Conservation (phyloP, 257 asterid genomes). For the Asclepias syriaca region DNA sequence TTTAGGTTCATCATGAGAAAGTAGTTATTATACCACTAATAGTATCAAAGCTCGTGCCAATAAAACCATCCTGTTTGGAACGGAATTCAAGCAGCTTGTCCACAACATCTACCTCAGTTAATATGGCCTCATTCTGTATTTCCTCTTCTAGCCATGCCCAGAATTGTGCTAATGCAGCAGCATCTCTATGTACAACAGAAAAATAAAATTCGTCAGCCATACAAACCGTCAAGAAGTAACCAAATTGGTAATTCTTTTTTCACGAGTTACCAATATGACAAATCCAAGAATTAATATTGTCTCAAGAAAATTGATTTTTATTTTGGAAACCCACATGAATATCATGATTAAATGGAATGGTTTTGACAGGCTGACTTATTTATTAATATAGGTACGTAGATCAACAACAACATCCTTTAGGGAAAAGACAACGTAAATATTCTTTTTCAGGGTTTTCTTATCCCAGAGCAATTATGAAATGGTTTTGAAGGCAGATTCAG, state of each 20-base stretch:
- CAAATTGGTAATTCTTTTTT: not conserved
- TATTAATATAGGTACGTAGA: not conserved
- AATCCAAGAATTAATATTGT: not conserved
- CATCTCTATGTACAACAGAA: constrained; percentile 55
- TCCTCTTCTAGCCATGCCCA: constrained; percentile 97
- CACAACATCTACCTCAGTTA: constrained; percentile 81
- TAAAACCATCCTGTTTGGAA: constrained; percentile 73
- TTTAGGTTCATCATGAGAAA: constrained; percentile 13
- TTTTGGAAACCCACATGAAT: not conserved
- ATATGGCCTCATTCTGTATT: constrained; percentile 40
- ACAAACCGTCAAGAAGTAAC: not conserved
- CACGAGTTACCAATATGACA: not conserved
- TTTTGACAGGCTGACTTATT: not conserved
- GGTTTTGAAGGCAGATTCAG: not conserved
- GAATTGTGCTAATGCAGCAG: constrained; percentile 89
- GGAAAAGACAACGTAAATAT: not conserved
- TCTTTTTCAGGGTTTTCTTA: not conserved
- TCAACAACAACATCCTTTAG: not conserved
- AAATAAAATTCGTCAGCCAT: not conserved
- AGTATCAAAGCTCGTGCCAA: constrained; percentile 92
- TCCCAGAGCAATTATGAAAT: not conserved
- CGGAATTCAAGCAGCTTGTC: constrained; percentile 89
- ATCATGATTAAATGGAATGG: not conserved
- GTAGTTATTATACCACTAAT: constrained; percentile 70
- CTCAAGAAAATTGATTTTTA: not conserved